Base-by-base conservation (phyloP, 2,329 filamentous ascomycete genomes). In the Botryotinia convoluta region DNA sequence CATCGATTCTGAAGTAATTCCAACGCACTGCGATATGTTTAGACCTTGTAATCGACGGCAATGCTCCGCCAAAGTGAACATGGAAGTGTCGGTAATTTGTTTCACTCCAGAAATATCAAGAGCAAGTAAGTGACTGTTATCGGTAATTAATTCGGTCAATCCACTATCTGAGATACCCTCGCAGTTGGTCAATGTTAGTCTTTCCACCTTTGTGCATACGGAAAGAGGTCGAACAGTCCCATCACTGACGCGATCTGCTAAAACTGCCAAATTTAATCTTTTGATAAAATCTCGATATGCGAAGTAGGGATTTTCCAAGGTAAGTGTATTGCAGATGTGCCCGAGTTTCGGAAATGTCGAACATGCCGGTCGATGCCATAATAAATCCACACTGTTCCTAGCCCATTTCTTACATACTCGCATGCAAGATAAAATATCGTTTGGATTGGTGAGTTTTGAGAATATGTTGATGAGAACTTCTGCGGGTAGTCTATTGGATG, bases 391-490 rank as follows among this genome's bases (percentile, higher is more conserved):
- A 69, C 93, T 92, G 81, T 98, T 98, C 76, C 92, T 87, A 42
- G 96, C 93, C 96, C 96, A 99, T 75, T 92, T 90, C 83, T 94
- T 95, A 80, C 92, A 98, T n/a, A 97, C 95, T 76, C 96, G 86
- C 93, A 98, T 95, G 83, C 93, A 97, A 83, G 91, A 91, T 77
- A 94, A 88, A 78, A 98, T 87, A 80, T 99, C 95, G 62, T 86
- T 84, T 3, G 94, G 88, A 20, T 88, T 89, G 79, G 87, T 91
- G 73, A 99, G 88, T 82, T 94, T 96, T 51, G 93, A 87, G 83
- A 99, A 98, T 79, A 98, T 92, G 83, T 91, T 89, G 80, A 99
- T 98, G 81, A 98, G 90, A 75, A 99, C 92, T 85, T 99, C 96
- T 82, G 95, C 95, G 57, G 96, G 96, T 51, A 99, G 87, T 73